A percentile compares a stretch with the other conserved stretches of the same genome.
phyloP scores from a whole-genome alignment of 2,329 filamentous ascomycete species.

The Aaosphaeria pasadenensis region DNA sequence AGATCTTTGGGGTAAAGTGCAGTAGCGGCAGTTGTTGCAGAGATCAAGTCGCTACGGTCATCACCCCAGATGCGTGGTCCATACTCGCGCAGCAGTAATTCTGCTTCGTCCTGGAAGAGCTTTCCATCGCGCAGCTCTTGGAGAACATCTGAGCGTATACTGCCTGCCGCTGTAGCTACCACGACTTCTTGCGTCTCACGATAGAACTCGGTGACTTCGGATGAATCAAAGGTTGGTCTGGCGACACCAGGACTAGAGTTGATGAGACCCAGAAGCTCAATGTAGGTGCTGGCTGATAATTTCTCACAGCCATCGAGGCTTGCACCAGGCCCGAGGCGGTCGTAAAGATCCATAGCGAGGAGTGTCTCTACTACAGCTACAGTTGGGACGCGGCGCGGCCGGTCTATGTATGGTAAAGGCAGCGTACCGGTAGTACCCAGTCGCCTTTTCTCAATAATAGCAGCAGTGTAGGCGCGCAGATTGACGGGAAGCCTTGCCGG shows the following conservation, averaged over 20 bases:
- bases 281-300: background rate
- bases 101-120: background rate
- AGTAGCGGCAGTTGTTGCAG: background rate
- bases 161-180: background rate
- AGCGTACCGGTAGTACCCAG: too few relatives aligned
- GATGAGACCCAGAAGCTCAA: background rate
- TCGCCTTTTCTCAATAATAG: too few relatives aligned
- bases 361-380: too few relatives aligned
- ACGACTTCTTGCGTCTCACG: background rate
- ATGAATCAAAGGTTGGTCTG: background rate
- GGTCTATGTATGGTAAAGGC: too few relatives aligned
- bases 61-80: background rate
- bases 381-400: too few relatives aligned
- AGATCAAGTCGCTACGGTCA: background rate
- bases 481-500: too few relatives aligned
- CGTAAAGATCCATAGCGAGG: background rate
- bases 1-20: background rate
- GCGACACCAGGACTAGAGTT: background rate
- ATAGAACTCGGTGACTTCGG: background rate
- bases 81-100: background rate
- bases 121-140: background rate
- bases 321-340: background rate
- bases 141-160: background rate
- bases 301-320: background rate
- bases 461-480: too few relatives aligned